A percentile compares a stretch with the other conserved stretches of the same genome.
phyloP scores from a whole-genome alignment of 2,329 filamentous ascomycete species.

The Graphilbum fragrans region DNA sequence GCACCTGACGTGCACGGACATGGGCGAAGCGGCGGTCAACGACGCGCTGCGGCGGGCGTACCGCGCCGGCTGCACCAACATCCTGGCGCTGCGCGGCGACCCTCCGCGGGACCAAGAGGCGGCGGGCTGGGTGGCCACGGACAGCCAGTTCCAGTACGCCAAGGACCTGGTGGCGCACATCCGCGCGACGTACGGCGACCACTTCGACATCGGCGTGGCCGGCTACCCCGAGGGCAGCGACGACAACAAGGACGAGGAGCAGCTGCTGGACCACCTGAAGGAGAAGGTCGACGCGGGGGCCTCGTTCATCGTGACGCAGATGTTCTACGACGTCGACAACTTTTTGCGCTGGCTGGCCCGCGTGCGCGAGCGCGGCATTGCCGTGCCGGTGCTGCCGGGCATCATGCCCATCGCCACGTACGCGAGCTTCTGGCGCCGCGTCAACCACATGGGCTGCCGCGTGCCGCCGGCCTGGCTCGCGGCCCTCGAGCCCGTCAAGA shows the following conservation, averaged over 20 bases:
- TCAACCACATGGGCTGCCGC: slow-evolving; percentile 80
- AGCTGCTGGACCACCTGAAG: slow-evolving; percentile 83
- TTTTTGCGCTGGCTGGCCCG: slow-evolving; percentile 85
- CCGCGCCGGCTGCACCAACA: slow-evolving; percentile 93
- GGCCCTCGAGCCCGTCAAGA: slow-evolving; percentile 84
- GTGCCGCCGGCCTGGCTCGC: slow-evolving; percentile 73
- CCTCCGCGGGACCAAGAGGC: slow-evolving; percentile 86
- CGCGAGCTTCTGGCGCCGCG: slow-evolving; percentile 79
- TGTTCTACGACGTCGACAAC: slow-evolving; percentile 98
- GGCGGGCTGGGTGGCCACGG: slow-evolving; percentile 82
- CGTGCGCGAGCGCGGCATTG: slow-evolving; percentile 75
- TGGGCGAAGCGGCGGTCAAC: slow-evolving; percentile 87
- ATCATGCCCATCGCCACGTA: slow-evolving; percentile 97
- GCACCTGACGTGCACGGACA: slow-evolving; percentile 97
- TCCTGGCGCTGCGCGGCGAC: slow-evolving; percentile 84
- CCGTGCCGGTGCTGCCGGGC: slow-evolving; percentile 57
- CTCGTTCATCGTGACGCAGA: slow-evolving; percentile 92
- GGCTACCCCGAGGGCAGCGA: slow-evolving; percentile 95
- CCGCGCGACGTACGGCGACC: slow-evolving; percentile 63
- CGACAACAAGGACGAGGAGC: slow-evolving; percentile 77
- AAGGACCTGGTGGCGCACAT: slow-evolving; percentile 76
- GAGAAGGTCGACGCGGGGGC: slow-evolving; percentile 93
- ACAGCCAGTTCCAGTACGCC: slow-evolving; percentile 83
- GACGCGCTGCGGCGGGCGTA: slow-evolving; percentile 79
- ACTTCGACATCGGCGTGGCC: slow-evolving; percentile 96